Base-by-base conservation (phyloP, 306 rosid genomes). In the Crotalaria pallida region DNA sequence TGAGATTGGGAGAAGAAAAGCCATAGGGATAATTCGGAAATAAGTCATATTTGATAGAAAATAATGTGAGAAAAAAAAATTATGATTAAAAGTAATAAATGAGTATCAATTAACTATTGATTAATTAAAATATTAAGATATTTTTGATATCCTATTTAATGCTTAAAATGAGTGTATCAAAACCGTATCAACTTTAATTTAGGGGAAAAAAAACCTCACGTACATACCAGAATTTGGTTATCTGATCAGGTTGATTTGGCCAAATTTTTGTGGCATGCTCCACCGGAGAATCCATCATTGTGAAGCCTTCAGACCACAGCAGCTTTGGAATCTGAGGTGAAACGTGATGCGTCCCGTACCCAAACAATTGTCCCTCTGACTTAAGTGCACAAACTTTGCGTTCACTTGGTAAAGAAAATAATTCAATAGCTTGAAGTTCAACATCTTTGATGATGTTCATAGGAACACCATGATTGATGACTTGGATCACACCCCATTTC, bases 261-360 rank as follows among this genome's bases (percentile, higher is more conserved):
- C 96, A 89, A 24, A 89, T 85, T 33, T 77, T 65, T 44, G 75
- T 10, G 26, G 77, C 81, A 56, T 86, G 78, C 26, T 84, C 77
- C 13, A 7, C 2, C 1, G 81, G 83, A 17, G 88, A 79, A 4
- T 81, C 87, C 9, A 60, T 15, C 16, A 84, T 61, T 1, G 84
- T 18, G 80, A 82, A 83, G 1, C 80, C 80, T 77, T 89, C 89
- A 18, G 83, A 67, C 88, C 88, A 86, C 81, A 86, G 38, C 0
- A 45, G 34, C 75, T 74, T 74, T 0, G 79, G 22, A 15, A 7
- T 18, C 40, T 69, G 75, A 3, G 15, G 2, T 0, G 87, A 47
- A 43, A 82, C 77, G 36, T 36, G 80, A 15, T 76, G 80, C 10
- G 43, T 13, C n/a, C 89, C 86, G 18, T 86, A 88, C 34, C 91